phyloP scores from a whole-genome alignment of 768 basidiomycete genomes.

The Suillus spraguei region DNA sequence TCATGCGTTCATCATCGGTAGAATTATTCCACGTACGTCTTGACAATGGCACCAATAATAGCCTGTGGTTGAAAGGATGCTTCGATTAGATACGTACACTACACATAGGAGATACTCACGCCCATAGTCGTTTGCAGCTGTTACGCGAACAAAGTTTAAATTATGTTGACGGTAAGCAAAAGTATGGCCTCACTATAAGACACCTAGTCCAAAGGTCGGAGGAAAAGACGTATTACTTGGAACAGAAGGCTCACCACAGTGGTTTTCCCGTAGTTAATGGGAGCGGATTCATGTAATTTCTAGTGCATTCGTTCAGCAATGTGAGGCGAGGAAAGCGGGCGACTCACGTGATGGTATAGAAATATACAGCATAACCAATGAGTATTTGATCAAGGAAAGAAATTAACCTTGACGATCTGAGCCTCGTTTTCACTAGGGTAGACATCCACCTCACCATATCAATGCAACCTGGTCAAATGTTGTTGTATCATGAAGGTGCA shows the following conservation, averaged over 20 bases:
- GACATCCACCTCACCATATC: constrained; percentile 31
- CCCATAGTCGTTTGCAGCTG: constrained; percentile 49
- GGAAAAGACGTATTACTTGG: constrained; percentile 11
- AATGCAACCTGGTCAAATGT: constrained; percentile 29
- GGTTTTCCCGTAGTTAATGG: constrained; percentile 40
- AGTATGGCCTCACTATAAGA: constrained; percentile 42
- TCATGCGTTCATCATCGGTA: neutral
- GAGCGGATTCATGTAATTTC: constrained; percentile 42
- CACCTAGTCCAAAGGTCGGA: constrained; percentile 42
- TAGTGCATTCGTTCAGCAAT: constrained; percentile 17
- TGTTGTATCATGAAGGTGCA: neutral
- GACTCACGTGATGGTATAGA: constrained; percentile 55
- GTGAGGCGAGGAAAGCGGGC: neutral
- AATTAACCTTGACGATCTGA: constrained; percentile 21
- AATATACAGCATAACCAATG: constrained; percentile 55
- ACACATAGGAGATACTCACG: constrained; percentile 23
- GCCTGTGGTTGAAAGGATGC: constrained; percentile 36
- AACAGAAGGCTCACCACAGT: constrained; percentile 42
- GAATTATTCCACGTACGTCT: constrained; percentile 41
- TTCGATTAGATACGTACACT: constrained; percentile 7
- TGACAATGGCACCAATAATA: constrained; percentile 57
- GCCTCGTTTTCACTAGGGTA: neutral
- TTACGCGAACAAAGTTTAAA: constrained; percentile 2
- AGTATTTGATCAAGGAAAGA: constrained; percentile 56
- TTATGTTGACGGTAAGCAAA: constrained; percentile 13